Conservation (phyloP, 768 basidiomycete genomes). For the Leccinum longicurvipes region DNA sequence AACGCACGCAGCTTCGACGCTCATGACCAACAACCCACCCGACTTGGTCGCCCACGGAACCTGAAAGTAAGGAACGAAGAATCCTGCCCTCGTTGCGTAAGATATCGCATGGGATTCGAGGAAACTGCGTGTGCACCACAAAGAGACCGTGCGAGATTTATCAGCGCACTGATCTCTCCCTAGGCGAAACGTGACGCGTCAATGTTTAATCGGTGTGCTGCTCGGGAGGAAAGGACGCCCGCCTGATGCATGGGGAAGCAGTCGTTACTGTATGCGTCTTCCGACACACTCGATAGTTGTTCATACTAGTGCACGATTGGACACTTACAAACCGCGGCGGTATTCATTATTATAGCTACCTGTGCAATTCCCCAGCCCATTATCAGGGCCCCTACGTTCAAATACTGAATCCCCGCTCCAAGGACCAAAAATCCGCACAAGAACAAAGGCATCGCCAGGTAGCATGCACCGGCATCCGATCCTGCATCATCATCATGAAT, state of each 20-base stretch:
- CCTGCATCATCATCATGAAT: background rate
- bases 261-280: slow-evolving; percentile 38
- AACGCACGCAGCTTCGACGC: slow-evolving; percentile 39
- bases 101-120: background rate
- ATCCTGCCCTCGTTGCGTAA: slow-evolving; percentile 19
- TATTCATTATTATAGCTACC: slow-evolving; percentile 36
- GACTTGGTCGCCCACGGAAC: slow-evolving; percentile 37
- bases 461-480: slow-evolving; percentile 29
- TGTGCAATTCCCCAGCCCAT: slow-evolving; percentile 45
- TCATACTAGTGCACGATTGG: background rate
- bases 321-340: slow-evolving; percentile 37
- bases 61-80: slow-evolving; percentile 40
- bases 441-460: slow-evolving; percentile 39
- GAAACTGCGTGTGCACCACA: slow-evolving; percentile 18
- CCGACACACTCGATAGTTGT: background rate
- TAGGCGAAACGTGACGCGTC: slow-evolving; percentile 6
- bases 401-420: slow-evolving; percentile 36
- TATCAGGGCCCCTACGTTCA: slow-evolving; percentile 31
- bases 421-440: slow-evolving; percentile 40
- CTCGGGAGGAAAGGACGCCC: background rate
- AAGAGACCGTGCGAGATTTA: slow-evolving; percentile 39
- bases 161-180: slow-evolving; percentile 42
- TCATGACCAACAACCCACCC: slow-evolving; percentile 34
- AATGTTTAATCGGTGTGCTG: background rate
- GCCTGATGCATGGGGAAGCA: slow-evolving; percentile 35